A percentile compares a stretch with the other conserved stretches of the same genome.
Evolutionary conservation across 2,329 filamentous ascomycete species (phyloP).

Genomic region (Biscogniauxia marginata): DNA sequence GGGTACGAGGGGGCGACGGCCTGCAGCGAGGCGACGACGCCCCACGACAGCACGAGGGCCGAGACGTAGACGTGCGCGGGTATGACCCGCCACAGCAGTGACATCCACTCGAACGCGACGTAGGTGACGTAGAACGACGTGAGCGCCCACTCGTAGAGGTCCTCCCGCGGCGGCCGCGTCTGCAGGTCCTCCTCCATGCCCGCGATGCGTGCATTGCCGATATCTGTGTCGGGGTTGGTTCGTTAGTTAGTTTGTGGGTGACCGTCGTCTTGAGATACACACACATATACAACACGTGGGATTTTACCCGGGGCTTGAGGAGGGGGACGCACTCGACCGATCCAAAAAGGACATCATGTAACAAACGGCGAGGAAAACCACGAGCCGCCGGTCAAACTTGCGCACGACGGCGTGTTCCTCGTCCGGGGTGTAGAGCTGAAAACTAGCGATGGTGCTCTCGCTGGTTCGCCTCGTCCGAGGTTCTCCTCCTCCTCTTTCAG

Average conservation of each 20-base stretch:
- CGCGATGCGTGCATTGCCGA: constrained; percentile 62
- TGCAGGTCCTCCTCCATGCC: constrained; percentile 63
- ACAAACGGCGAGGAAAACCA: constrained; percentile 76
- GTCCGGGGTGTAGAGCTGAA: constrained; percentile 51
- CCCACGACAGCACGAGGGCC: constrained; percentile 73
- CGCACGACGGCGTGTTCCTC: constrained; percentile 71
- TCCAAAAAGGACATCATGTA: constrained; percentile 87
- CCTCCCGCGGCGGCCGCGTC: constrained; percentile 41
- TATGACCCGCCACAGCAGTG: constrained; percentile 58
- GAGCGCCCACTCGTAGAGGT: constrained; percentile 61
- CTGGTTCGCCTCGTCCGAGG: constrained; percentile 10
- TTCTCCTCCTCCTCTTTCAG: constrained; percentile 12
- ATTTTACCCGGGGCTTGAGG: not conserved
- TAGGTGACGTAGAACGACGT: constrained; percentile 63
- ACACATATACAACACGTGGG: not conserved
- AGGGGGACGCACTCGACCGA: constrained; percentile 65
- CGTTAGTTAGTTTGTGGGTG: no score
- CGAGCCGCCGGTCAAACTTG: constrained; percentile 75
- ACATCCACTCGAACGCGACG: constrained; percentile 65
- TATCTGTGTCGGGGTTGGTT: constrained; percentile 41
- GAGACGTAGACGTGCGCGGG: constrained; percentile 57
- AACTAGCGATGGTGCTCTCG: constrained; percentile 21
- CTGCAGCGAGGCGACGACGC: constrained; percentile 74
- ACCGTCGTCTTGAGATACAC: not conserved
- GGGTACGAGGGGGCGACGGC: constrained; percentile 62